Base-by-base conservation (phyloP, 768 basidiomycete genomes). In the Lyophyllum decastes region DNA sequence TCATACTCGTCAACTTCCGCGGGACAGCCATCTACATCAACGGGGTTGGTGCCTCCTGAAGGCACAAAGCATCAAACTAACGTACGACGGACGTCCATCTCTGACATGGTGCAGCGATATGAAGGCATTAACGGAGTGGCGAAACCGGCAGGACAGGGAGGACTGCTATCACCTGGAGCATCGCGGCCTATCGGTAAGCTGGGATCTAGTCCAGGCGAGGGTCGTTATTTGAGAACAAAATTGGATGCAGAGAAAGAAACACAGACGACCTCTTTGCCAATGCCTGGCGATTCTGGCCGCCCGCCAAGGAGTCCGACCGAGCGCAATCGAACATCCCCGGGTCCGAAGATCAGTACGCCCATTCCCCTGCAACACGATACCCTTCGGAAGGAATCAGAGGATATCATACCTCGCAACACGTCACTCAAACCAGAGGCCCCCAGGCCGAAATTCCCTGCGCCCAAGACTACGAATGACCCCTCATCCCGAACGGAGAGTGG, bases 41-140 rank as follows among this genome's bases (percentile, higher is more conserved):
- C 74, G 44, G 71, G 70, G 14, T 70, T 87, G 10, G 66, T 75
- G 43, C 80, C 84, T 19, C 80, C 86, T 2, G 77, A 76, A 47
- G 79, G 81, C 49, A 56, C 73, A 3, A 78, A 70, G 43, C 71
- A 77, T 34, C 79, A 79, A 30, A 70, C 72, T 2, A 62, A 70
- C 6, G 65, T 68, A 8, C 82, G 92, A 19, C 80, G 91, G 52
- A 88, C 87, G 4, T 94, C 92, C 0, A 94, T 94, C 64, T 86
- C 91, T 40, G 85, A 94, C 66, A 92, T 94, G 84, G 92, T 94
- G 24, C 89, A 90, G 62, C 83, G 78, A 45, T 94, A 87, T 68
- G 92, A 94, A 70, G 83, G 85, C 7, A 85, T 93, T 54, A 81
- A 78, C 33, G 73, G 72, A 21, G 70, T 66, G 54, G 61, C 64